Evolutionary conservation across 345 rosid genomes (phyloP).

Genomic region (Capsella bursapastoris): DNA sequence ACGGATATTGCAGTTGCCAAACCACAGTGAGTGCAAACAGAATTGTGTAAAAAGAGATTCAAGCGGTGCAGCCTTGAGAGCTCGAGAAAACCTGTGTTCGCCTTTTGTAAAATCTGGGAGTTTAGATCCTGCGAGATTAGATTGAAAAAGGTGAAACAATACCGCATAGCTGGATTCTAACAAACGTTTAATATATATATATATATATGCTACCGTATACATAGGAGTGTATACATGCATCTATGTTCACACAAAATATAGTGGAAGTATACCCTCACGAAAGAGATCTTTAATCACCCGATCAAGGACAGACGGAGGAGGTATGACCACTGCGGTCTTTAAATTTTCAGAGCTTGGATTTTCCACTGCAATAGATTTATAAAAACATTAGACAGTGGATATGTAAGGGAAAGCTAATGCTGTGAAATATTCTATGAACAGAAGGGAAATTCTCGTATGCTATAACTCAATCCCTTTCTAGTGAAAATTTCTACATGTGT

Average conservation of each 20-base stretch:
- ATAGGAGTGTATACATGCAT: slow-evolving; percentile 25
- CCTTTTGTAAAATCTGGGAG: slow-evolving; percentile 57
- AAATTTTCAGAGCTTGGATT: slow-evolving; percentile 66
- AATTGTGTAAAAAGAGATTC: slow-evolving; percentile 86
- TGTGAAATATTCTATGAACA: slow-evolving; percentile 16
- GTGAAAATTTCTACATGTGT: slow-evolving; percentile 29
- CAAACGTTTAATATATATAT: background rate
- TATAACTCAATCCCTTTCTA: slow-evolving; percentile 12
- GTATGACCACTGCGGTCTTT: slow-evolving; percentile 76
- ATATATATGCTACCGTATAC: slow-evolving; percentile 19
- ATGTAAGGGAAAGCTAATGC: slow-evolving; percentile 30
- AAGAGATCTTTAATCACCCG: slow-evolving; percentile 94
- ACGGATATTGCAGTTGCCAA: slow-evolving; percentile 89
- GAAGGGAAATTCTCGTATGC: background rate
- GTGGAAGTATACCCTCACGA: slow-evolving; percentile 64
- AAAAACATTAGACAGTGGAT: slow-evolving; percentile 1
- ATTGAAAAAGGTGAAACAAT: slow-evolving; percentile 33
- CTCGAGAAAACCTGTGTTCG: slow-evolving; percentile 75
- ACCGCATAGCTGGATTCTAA: slow-evolving; percentile 17
- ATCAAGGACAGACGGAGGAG: slow-evolving; percentile 85
- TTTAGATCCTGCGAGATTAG: slow-evolving; percentile 55
- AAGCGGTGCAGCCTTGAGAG: slow-evolving; percentile 84
- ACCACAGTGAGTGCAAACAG: slow-evolving; percentile 86
- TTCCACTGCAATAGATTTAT: slow-evolving; percentile 62
- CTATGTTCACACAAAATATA: slow-evolving; percentile 14